phyloP scores from a whole-genome alignment of 1,284 basidiomycete genomes.

The Exobasidium rhododendri region DNA sequence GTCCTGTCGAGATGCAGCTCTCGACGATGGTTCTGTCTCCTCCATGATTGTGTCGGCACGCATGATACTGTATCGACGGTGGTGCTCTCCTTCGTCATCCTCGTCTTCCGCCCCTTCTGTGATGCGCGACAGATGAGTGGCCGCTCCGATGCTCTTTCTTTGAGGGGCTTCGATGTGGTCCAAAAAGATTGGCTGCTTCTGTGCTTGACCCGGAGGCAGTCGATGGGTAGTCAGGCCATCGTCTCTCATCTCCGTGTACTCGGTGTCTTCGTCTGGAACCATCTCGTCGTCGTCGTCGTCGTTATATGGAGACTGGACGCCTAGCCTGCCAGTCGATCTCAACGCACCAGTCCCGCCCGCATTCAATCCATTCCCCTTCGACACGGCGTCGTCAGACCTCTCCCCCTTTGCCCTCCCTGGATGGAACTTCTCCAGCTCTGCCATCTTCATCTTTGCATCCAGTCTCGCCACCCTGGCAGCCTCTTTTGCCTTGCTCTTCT shows the following conservation, averaged over 20 bases:
- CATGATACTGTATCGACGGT: background rate
- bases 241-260: slow-evolving; percentile 13
- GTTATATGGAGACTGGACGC: background rate
- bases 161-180: background rate
- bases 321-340: background rate
- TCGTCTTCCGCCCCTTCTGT: slow-evolving; percentile 16
- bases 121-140: slow-evolving; percentile 17
- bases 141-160: slow-evolving; percentile 10
- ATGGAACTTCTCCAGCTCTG: slow-evolving; percentile 5
- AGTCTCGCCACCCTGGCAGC: background rate
- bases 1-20: too few relatives aligned
- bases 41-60: slow-evolving; percentile 1
- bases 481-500: background rate
- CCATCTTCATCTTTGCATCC: background rate
- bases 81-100: slow-evolving; percentile 2
- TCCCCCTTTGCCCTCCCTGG: background rate
- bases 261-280: slow-evolving; percentile 8
- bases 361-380: background rate
- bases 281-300: slow-evolving; percentile 5
- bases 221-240: slow-evolving; percentile 11
- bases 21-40: too few relatives aligned
- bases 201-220: background rate
- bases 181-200: background rate
- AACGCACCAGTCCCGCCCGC: background rate
- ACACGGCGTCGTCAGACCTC: background rate